These are phyloP conservation scores for Phlebiopsis flavidoalba DNA, from an alignment of 768 basidiomycete genomes.

Conservation along the genomic window DNA sequence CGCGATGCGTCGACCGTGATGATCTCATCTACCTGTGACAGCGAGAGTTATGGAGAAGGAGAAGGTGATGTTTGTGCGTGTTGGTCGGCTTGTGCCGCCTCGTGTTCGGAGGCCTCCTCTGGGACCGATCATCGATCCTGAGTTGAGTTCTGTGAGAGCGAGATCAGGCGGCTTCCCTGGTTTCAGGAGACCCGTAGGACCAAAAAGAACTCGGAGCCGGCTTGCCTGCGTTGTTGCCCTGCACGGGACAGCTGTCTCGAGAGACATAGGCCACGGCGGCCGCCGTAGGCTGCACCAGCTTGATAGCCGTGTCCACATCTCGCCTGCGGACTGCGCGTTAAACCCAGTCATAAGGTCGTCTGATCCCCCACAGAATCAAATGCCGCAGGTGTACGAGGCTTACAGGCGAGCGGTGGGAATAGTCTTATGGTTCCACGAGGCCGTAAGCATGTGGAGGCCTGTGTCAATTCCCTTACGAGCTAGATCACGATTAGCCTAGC, in stretches of 20 bases:
- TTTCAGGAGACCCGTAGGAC: constrained; percentile 4
- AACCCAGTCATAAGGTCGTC: background rate
- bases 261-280: background rate
- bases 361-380: background rate
- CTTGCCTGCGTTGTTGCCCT: background rate
- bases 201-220: background rate
- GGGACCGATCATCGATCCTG: background rate
- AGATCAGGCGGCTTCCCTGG: constrained; percentile 8
- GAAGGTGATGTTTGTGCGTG: constrained; percentile 5
- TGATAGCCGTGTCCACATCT: background rate
- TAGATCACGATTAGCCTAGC: background rate
- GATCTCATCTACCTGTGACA: constrained; percentile 4
- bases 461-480: background rate
- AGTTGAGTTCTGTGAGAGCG: constrained; percentile 5
- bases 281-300: background rate
- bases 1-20: background rate
- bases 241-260: background rate
- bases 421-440: too few relatives aligned
- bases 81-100: constrained; percentile 2
- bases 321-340: constrained; percentile 3
- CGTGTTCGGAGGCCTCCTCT: constrained; percentile 6
- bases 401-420: too few relatives aligned
- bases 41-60: background rate
- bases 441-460: background rate
- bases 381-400: too few relatives aligned